Conservation (phyloP, 345 rosid species). For the Acer campestre region DNA sequence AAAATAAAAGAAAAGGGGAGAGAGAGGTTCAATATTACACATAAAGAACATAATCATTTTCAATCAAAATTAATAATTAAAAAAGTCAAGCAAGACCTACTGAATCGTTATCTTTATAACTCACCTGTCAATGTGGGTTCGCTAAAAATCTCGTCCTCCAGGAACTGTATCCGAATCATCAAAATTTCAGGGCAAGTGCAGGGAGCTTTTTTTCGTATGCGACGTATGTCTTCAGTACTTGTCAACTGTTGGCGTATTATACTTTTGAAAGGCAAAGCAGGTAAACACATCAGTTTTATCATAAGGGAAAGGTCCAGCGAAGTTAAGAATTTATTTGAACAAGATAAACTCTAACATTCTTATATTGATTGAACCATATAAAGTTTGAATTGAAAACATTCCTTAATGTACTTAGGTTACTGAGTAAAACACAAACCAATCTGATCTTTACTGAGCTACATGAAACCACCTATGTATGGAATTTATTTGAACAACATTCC, state of each 20-base stretch:
- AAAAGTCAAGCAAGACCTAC: not conserved
- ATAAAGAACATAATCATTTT: not conserved
- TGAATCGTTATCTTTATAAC: conserved; percentile 31
- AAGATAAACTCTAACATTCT: not conserved
- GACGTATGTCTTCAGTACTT: conserved; percentile 88
- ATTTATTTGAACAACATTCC: too few species aligned
- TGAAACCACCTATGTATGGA: not conserved
- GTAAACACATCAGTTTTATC: conserved; percentile 31
- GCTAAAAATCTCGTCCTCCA: conserved; percentile 71
- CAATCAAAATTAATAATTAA: not conserved
- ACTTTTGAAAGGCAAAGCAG: conserved; percentile 52
- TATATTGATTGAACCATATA: not conserved
- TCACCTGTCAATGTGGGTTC: conserved; percentile 78
- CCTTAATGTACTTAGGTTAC: not conserved
- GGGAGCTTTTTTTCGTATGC: conserved; percentile 97
- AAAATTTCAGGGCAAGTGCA: conserved; percentile 86
- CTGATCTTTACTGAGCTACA: not conserved
- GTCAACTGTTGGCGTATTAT: conserved; percentile 85
- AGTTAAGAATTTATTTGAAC: not conserved
- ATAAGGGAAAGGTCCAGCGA: not conserved
- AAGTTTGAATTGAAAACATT: not conserved
- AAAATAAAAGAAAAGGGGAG: not conserved
- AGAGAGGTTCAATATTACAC: not conserved
- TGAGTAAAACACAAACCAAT: not conserved
- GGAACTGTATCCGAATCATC: conserved; percentile 77